Conservation (phyloP, 371 early-diverging fungal species). For the Saksenaea oblongispora region DNA sequence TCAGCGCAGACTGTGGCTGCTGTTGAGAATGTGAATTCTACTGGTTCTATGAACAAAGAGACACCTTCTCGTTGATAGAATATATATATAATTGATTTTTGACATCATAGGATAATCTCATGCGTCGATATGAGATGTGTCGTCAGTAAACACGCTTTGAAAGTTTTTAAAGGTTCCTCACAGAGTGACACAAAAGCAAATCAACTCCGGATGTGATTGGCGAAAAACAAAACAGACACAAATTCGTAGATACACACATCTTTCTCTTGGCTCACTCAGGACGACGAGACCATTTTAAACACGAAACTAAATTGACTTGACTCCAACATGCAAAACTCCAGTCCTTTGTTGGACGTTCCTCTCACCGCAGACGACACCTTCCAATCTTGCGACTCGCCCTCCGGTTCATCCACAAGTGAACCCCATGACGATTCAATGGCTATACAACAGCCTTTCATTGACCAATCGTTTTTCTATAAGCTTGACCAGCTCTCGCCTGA, state of each 20-base stretch:
- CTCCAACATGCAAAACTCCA: slow-evolving; percentile 16
- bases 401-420: slow-evolving; percentile 21
- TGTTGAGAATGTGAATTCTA: neutral
- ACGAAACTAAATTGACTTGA: neutral
- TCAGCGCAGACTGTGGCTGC: slow-evolving; percentile 1
- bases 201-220: slow-evolving; percentile 7
- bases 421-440: slow-evolving; percentile 27
- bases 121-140: neutral
- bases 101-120: neutral
- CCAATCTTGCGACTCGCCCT: slow-evolving; percentile 24
- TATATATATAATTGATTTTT: neutral
- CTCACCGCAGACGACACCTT: slow-evolving; percentile 11
- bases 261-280: slow-evolving; percentile 6
- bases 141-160: neutral
- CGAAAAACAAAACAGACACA: slow-evolving; percentile 6
- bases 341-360: slow-evolving; percentile 21
- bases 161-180: neutral
- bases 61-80: neutral
- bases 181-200: neutral
- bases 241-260: neutral
- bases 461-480: slow-evolving; percentile 39
- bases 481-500: slow-evolving; percentile 39
- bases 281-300: slow-evolving; percentile 1
- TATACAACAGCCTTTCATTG: slow-evolving; percentile 33
- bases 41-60: neutral